Evolutionary conservation across 768 basidiomycete genomes (phyloP).

Genomic region (Coprinellus micaceus): DNA sequence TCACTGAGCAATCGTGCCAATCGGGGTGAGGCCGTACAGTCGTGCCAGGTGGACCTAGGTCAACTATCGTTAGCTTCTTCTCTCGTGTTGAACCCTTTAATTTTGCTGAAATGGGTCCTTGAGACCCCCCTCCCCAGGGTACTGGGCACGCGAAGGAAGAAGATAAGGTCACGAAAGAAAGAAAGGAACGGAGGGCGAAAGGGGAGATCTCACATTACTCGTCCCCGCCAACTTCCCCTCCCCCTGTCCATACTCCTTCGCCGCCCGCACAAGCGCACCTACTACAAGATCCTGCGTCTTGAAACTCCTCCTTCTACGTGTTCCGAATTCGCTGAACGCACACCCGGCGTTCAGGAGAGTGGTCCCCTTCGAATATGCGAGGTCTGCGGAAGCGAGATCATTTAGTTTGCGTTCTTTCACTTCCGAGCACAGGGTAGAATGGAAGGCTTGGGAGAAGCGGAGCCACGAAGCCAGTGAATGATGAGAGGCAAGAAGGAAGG

Average conservation of each 20-base stretch:
- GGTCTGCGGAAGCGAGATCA: conserved; percentile 39
- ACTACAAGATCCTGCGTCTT: conserved; percentile 76
- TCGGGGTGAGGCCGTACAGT: conserved; percentile 58
- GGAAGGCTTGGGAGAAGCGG: no score
- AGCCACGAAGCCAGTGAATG: no score
- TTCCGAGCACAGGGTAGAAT: no score
- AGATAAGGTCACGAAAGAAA: no score
- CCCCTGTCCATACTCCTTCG: conserved; percentile 38
- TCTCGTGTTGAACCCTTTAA: no score
- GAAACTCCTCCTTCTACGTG: conserved; percentile 74
- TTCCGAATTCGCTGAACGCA: conserved; percentile 82
- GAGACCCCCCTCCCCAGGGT: no score
- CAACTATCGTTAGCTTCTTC: background rate
- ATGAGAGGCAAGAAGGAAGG: no score
- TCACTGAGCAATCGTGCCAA: conserved; percentile 87
- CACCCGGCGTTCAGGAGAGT: conserved; percentile 62
- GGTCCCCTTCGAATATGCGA: conserved; percentile 69
- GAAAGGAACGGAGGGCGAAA: background rate
- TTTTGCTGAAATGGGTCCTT: no score
- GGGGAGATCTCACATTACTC: conserved; percentile 65
- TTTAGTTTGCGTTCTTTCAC: background rate
- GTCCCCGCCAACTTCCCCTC: conserved; percentile 71
- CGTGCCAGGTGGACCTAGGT: conserved; percentile 79
- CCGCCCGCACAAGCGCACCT: conserved; percentile 61
- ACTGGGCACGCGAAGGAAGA: no score